Conservation (phyloP, 768 basidiomycete genomes). For the Leccinum obscurum region DNA sequence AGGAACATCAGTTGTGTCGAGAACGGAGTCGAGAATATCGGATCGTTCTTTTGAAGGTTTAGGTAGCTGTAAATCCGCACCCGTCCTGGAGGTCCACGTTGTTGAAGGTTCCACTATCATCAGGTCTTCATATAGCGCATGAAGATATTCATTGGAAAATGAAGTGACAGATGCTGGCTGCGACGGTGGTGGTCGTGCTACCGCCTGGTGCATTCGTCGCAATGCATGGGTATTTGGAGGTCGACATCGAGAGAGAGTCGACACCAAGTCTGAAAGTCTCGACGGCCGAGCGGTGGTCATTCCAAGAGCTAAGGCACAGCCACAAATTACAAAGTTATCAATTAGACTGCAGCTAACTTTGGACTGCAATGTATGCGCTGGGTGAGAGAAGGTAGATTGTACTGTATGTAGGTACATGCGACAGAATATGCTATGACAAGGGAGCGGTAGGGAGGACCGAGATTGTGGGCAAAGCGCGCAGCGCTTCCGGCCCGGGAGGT, state of each 20-base stretch:
- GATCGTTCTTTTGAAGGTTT: not conserved
- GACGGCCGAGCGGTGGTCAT: conserved; percentile 9
- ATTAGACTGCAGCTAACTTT: too few relatives aligned
- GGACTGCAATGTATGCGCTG: too few relatives aligned
- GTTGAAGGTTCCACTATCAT: conserved; percentile 30
- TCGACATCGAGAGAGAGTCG: conserved; percentile 10
- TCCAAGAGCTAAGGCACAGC: not conserved
- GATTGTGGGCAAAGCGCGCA: too few relatives aligned
- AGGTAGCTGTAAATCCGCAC: conserved; percentile 6
- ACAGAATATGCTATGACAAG: too few relatives aligned
- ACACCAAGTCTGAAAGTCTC: conserved; percentile 8
- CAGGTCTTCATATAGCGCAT: conserved; percentile 42
- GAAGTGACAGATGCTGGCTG: not conserved
- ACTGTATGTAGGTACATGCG: too few relatives aligned
- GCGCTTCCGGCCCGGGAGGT: too few relatives aligned
- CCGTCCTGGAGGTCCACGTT: not conserved
- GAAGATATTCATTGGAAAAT: conserved; percentile 24
- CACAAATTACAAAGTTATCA: not conserved
- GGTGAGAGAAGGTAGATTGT: too few relatives aligned
- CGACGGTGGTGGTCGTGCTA: not conserved
- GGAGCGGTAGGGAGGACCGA: too few relatives aligned
- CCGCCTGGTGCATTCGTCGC: conserved; percentile 25
- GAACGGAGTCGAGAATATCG: conserved; percentile 3
- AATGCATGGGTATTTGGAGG: not conserved
- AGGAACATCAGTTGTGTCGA: conserved; percentile 28